Evolutionary conservation across 129 eudicot species (phyloP).

Genomic region (Mikania micrantha): DNA sequence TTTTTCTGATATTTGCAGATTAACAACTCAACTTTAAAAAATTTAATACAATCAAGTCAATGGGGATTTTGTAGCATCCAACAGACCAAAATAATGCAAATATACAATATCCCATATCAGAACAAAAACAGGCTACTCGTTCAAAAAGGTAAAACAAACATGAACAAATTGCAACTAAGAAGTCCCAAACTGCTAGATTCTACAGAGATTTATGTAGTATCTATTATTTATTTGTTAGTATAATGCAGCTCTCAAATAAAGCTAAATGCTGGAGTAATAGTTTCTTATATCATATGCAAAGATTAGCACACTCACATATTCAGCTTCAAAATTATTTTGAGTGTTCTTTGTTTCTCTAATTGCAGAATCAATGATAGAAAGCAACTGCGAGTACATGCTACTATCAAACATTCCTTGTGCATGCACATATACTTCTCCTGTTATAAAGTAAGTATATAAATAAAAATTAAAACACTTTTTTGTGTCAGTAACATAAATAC

Average conservation of each 20-base stretch:
- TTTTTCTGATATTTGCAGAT: neutral
- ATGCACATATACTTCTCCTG: constrained; percentile 88
- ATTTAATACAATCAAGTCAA: neutral
- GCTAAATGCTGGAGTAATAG: constrained; percentile 1
- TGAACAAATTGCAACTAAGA: neutral
- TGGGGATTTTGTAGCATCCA: neutral
- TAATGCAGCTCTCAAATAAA: constrained; percentile 9
- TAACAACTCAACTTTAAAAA: neutral
- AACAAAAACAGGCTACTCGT: neutral
- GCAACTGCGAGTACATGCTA: constrained; percentile 73
- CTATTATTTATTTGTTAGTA: neutral
- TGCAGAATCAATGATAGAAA: constrained; percentile 53
- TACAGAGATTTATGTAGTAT: neutral
- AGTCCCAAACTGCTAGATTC: neutral
- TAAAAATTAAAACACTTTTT: neutral
- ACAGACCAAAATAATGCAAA: neutral
- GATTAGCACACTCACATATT: constrained; percentile 58
- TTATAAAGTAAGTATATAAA: neutral
- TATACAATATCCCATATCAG: neutral
- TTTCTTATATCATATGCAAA: neutral
- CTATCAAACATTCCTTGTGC: constrained; percentile 82
- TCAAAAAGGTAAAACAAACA: neutral
- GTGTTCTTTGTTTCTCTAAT: constrained; percentile 50
- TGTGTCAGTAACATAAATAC: neutral
- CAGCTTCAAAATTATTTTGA: constrained; percentile 68